Conservation (phyloP, 1,139 yeast genomes). For the Hyphopichia pseudoburtonii region DNA sequence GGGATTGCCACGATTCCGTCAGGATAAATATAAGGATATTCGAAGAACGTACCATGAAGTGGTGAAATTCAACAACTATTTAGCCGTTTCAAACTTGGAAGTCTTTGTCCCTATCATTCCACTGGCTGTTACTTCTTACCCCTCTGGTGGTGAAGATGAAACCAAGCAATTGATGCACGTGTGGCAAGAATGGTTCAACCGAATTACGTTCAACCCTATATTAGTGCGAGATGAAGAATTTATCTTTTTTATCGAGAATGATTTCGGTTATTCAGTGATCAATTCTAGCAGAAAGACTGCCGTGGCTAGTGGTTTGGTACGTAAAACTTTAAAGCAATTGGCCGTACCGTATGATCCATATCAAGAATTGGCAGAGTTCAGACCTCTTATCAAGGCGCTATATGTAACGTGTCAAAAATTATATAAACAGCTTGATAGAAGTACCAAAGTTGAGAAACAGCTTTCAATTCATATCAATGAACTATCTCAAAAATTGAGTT, state of each 20-base stretch:
- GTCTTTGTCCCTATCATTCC: slow-evolving; percentile 93
- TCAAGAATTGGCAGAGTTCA: slow-evolving; percentile 73
- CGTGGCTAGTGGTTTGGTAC: slow-evolving; percentile 77
- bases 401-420: slow-evolving; percentile 62
- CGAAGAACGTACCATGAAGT: slow-evolving; percentile 83
- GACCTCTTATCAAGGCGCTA: slow-evolving; percentile 83
- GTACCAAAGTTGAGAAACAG: slow-evolving; percentile 54
- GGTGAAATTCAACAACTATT: slow-evolving; percentile 70
- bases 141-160: slow-evolving; percentile 83
- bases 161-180: slow-evolving; percentile 52
- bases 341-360: slow-evolving; percentile 91
- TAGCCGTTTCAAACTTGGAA: slow-evolving; percentile 81
- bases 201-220: slow-evolving; percentile 73
- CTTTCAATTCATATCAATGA: slow-evolving; percentile 62
- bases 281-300: slow-evolving; percentile 53
- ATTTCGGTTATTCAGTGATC: slow-evolving; percentile 75
- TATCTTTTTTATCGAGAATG: slow-evolving; percentile 83
- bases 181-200: slow-evolving; percentile 85
- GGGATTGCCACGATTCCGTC: slow-evolving; percentile 75
- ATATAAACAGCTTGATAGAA: slow-evolving; percentile 53
- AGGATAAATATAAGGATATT: slow-evolving; percentile 65
- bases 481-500: slow-evolving; percentile 57
- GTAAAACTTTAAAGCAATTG: slow-evolving; percentile 88
- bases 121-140: slow-evolving; percentile 69
- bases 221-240: slow-evolving; percentile 85